Percentiles rank a stretch among this genome's conserved stretches.
Evolutionary conservation across 495 filamentous ascomycete genomes (phyloP).

Genomic region (Tuber melanosporum): DNA sequence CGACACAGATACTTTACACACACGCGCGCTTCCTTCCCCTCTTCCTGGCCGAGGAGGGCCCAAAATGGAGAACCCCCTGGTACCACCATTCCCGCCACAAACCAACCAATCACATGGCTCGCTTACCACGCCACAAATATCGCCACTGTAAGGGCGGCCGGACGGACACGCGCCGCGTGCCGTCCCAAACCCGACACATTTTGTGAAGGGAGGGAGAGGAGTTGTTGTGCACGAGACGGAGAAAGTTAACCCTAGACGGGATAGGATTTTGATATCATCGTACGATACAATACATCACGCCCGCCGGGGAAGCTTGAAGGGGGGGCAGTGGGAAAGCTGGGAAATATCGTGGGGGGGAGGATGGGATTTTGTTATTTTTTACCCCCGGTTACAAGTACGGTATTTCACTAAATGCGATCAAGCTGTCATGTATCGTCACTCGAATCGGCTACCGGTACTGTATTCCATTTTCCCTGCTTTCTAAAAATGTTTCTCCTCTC

Average conservation of each 20-base stretch:
- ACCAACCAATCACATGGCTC: not conserved
- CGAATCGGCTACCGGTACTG: not conserved
- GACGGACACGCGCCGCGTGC: constrained; percentile 2
- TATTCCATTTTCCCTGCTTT: not conserved
- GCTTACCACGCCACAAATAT: not conserved
- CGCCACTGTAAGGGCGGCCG: constrained; percentile 5
- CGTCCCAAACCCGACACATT: constrained; percentile 4
- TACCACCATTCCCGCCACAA: not conserved
- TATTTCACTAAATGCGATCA: not conserved
- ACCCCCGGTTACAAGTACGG: not conserved
- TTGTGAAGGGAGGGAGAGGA: not conserved
- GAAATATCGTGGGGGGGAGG: not conserved
- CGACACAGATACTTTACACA: not conserved
- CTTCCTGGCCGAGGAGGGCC: not conserved
- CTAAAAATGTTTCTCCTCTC: not conserved
- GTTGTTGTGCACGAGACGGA: not conserved
- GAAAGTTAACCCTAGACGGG: not conserved
- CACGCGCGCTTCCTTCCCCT: not conserved
- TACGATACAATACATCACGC: not conserved
- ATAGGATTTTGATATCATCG: not conserved
- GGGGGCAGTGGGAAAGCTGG: not conserved
- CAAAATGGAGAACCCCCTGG: not conserved
- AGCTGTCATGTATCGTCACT: not conserved
- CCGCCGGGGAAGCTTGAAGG: not conserved
- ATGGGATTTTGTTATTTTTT: not conserved